Conservation (phyloP, 192 early-diverging fungal species). For the Mortierella antarctica region DNA sequence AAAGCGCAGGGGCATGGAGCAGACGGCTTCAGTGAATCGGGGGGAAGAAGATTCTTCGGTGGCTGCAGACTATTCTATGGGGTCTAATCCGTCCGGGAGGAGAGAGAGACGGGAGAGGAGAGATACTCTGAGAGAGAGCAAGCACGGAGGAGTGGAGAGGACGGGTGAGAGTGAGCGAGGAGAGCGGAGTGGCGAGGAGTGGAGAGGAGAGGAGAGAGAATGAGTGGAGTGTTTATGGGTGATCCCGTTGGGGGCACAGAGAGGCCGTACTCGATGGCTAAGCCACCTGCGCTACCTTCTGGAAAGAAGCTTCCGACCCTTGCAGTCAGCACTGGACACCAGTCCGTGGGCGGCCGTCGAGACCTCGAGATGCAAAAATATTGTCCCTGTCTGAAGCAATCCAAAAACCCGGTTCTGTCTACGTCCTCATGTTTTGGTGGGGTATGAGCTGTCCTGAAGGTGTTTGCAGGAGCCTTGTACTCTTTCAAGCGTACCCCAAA, state of each 20-base stretch:
- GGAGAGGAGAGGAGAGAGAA: not conserved
- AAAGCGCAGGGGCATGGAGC: not conserved
- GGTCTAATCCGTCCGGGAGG: too few relatives aligned
- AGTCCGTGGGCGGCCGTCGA: too few relatives aligned
- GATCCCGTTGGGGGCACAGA: not conserved
- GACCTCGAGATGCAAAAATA: too few relatives aligned
- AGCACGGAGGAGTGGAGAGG: not conserved
- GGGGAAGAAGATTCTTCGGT: too few relatives aligned
- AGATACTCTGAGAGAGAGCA: not conserved
- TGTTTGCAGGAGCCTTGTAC: too few relatives aligned
- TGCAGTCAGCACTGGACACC: not conserved
- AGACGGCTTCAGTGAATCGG: not conserved
- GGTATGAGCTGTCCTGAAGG: too few relatives aligned
- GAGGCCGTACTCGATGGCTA: not conserved
- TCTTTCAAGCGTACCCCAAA: too few relatives aligned
- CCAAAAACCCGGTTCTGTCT: too few relatives aligned
- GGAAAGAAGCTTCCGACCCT: not conserved
- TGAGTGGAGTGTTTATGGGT: not conserved
- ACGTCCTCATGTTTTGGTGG: too few relatives aligned
- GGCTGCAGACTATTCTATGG: too few relatives aligned
- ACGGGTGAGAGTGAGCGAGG: not conserved
- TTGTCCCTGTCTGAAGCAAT: too few relatives aligned
- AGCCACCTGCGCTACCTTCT: not conserved
- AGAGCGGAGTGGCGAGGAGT: conserved; percentile 1
- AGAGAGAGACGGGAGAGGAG: not conserved